Base-by-base conservation (phyloP, 78 protist species). In the Monocercomonoides exilis region DNA sequence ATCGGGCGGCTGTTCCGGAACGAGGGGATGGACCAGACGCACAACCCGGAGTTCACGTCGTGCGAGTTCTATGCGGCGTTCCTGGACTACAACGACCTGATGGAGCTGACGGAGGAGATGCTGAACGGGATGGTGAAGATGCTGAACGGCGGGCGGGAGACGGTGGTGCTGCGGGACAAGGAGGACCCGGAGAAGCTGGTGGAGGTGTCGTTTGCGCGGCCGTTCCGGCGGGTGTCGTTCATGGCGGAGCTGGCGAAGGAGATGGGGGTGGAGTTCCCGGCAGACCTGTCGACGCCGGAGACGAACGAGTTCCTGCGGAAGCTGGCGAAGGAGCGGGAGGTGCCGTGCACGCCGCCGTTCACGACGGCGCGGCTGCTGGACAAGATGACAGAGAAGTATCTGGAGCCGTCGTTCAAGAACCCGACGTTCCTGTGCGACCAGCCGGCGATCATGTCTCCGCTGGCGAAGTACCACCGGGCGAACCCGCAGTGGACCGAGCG, bases 41-140 rank as follows among this genome's bases (percentile, higher is more conserved):
- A 98, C 92, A 98, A 98, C 93, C 99, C 99, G 46, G 99, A 99
- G 90, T 99, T 99, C 93, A 98, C 99, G n/a, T 92, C 99, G 4
- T 94, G 97, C 91, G 99, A 99, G 89, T 96, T 95, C 92, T 98
- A 98, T 92, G 93, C 89, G 98, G 99, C 99, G 33, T 98, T 97
- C 88, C 97, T 95, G 33, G 99, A 99, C 91, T 99, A 98, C 95
- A 88, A 98, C 86, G 99, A 98, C 88, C 94, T 99, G 84, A 95
- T 98, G 94, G 42, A 43, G 2, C 33, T 96, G 84, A 97, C 99
- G 2, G 99, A 97, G 85, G 93, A 92, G 80, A 4, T 92, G 42
- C 2, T 92, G 70, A 1, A 45, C 70, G 79, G 36, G n/a, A 2
- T 64, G 1, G 70, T 43, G 70, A 35, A 3, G 5, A 36, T 1